phyloP scores from a whole-genome alignment of 1,139 yeast species.

The Candida glucosophila region DNA sequence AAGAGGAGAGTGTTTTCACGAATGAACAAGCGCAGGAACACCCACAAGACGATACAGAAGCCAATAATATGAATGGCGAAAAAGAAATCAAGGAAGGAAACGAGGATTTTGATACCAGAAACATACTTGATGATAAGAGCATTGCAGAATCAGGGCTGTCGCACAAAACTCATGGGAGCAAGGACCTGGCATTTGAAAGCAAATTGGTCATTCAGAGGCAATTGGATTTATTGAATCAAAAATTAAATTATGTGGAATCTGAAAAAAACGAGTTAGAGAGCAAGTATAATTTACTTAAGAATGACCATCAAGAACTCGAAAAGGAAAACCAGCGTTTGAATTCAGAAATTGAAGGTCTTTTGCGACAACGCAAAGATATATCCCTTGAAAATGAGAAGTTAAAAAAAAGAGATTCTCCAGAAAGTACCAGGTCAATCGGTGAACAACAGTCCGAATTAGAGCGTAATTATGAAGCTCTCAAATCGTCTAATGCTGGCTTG shows the following conservation, averaged over 20 bases:
- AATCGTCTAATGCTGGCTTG: constrained; percentile 26
- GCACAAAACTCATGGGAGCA: neutral
- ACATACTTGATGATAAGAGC: neutral
- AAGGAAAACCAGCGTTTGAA: constrained; percentile 16
- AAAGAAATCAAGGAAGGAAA: constrained; percentile 1
- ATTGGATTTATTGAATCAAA: constrained; percentile 8
- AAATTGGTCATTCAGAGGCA: too few species aligned
- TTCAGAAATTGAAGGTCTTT: constrained; percentile 15
- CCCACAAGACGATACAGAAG: constrained; percentile 1
- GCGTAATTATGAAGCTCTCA: constrained; percentile 11
- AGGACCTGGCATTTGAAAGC: too few species aligned
- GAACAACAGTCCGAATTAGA: constrained; percentile 1
- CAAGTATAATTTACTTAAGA: constrained; percentile 13
- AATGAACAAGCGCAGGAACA: constrained; percentile 1
- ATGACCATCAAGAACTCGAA: constrained; percentile 15
- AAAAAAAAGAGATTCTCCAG: constrained; percentile 10
- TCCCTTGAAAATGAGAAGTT: constrained; percentile 12
- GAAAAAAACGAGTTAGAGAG: constrained; percentile 12
- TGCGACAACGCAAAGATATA: too few species aligned
- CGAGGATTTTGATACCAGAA: constrained; percentile 1
- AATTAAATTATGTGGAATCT: constrained; percentile 5
- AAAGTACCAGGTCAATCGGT: constrained; percentile 9
- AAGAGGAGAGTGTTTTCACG: neutral
- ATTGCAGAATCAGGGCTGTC: too few species aligned
- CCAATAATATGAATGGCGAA: neutral